Conservation (phyloP, 805 yeast genomes). For the Metschnikowia koreensis region DNA sequence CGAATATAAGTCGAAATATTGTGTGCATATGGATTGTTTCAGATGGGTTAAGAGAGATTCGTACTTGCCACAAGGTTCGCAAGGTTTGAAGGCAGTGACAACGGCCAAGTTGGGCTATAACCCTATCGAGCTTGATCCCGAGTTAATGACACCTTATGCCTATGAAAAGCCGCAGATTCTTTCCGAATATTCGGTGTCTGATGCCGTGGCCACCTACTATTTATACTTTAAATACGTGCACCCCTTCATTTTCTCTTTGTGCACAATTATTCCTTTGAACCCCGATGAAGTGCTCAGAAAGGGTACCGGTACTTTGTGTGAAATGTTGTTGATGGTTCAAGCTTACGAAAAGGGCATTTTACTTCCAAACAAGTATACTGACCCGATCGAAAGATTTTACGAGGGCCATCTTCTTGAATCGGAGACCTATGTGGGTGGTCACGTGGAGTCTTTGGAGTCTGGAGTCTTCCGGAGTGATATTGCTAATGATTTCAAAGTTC, state of each 20-base stretch:
- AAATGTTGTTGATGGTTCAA: constrained; percentile 94
- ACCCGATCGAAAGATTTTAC: constrained; percentile 91
- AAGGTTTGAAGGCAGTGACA: constrained; percentile 96
- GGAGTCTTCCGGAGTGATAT: constrained; percentile 95
- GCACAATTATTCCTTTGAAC: constrained; percentile 91
- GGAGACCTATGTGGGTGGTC: constrained; percentile 98
- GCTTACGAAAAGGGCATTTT: constrained; percentile 77
- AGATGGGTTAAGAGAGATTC: constrained; percentile 98
- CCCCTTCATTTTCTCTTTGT: constrained; percentile 92
- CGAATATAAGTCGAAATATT: constrained; percentile 87
- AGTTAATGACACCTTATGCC: constrained; percentile 97
- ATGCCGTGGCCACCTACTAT: constrained; percentile 98
- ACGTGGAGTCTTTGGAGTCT: constrained; percentile 95
- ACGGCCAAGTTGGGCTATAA: constrained; percentile 93
- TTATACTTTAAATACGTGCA: constrained; percentile 95
- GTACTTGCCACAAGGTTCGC: constrained; percentile 96
- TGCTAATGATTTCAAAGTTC: constrained; percentile 69
- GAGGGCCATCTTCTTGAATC: constrained; percentile 92
- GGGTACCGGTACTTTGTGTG: constrained; percentile 98
- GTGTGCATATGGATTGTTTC: constrained; percentile 96
- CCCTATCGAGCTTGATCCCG: constrained; percentile 96
- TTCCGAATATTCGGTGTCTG: constrained; percentile 97
- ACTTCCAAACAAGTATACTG: constrained; percentile 90
- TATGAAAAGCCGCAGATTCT: constrained; percentile 86
- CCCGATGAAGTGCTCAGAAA: constrained; percentile 96